phyloP scores from a whole-genome alignment of 495 filamentous ascomycete genomes.

The Immersiella caudata region DNA sequence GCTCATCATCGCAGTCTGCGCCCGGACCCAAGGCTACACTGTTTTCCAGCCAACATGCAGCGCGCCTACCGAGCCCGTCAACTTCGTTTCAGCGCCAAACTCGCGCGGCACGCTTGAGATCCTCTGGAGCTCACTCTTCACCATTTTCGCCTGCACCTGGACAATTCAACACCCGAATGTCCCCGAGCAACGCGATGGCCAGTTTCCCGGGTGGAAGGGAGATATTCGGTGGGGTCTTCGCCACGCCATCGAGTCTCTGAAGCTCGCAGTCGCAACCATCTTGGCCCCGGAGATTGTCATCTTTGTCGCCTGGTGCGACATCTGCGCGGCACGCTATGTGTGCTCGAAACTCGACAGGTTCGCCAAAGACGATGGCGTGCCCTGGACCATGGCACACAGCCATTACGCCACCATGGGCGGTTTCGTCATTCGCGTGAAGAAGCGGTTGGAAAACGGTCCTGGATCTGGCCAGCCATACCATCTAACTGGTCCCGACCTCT shows the following conservation, averaged over 20 bases:
- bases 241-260: background rate
- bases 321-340: background rate
- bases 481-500: background rate
- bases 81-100: slow-evolving; percentile 13
- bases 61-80: background rate
- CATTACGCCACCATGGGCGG: slow-evolving; percentile 17
- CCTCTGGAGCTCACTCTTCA: slow-evolving; percentile 19
- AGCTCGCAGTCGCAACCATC: background rate
- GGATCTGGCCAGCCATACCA: slow-evolving; percentile 1
- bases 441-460: background rate
- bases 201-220: background rate
- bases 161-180: slow-evolving; percentile 18
- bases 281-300: slow-evolving; percentile 17
- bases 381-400: slow-evolving; percentile 10
- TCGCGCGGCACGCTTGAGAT: slow-evolving; percentile 17
- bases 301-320: background rate
- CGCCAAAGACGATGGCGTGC: slow-evolving; percentile 1
- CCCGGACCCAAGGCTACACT: background rate
- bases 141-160: slow-evolving; percentile 18
- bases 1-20: background rate
- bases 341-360: background rate
- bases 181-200: slow-evolving; percentile 10
- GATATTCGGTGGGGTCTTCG: slow-evolving; percentile 9
- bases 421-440: slow-evolving; percentile 14
- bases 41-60: background rate